Conservation (phyloP, 495 filamentous ascomycete genomes). For the Tirmania nivea region DNA sequence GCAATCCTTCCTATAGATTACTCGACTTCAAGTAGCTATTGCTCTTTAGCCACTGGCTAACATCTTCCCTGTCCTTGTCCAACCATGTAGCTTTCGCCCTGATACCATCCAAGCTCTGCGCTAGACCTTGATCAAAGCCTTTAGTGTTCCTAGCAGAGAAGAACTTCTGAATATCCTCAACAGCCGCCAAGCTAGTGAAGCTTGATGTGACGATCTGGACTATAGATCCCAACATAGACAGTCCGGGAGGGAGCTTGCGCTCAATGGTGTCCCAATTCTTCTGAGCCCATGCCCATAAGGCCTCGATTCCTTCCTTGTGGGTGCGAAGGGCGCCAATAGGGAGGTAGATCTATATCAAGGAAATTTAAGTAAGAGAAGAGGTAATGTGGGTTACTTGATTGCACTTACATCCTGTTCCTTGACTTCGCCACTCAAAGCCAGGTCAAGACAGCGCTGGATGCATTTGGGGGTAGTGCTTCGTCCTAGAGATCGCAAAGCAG, state of each 20-base stretch:
- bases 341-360: slow-evolving; percentile 43
- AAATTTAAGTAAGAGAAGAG: not conserved
- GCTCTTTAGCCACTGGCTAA: slow-evolving; percentile 30
- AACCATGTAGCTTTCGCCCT: slow-evolving; percentile 39
- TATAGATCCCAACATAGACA: slow-evolving; percentile 67
- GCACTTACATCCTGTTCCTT: slow-evolving; percentile 57
- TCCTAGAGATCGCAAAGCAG: slow-evolving; percentile 72
- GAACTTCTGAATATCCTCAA: slow-evolving; percentile 55
- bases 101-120: slow-evolving; percentile 40
- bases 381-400: not conserved
- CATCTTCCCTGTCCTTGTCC: slow-evolving; percentile 33
- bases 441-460: slow-evolving; percentile 54
- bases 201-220: slow-evolving; percentile 64
- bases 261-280: slow-evolving; percentile 65
- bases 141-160: slow-evolving; percentile 63
- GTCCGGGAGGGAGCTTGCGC: slow-evolving; percentile 56
- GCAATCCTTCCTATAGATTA: slow-evolving; percentile 2
- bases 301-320: slow-evolving; percentile 56
- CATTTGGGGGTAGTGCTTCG: slow-evolving; percentile 54
- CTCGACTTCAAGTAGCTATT: slow-evolving; percentile 16
- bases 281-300: slow-evolving; percentile 64
- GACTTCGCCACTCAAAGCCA: slow-evolving; percentile 62
- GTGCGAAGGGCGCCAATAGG: slow-evolving; percentile 55
- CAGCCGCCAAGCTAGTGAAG: slow-evolving; percentile 56
- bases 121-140: slow-evolving; percentile 39